Base-by-base conservation (phyloP, 2,329 filamentous ascomycete genomes). In the Blastomyces parvus region DNA sequence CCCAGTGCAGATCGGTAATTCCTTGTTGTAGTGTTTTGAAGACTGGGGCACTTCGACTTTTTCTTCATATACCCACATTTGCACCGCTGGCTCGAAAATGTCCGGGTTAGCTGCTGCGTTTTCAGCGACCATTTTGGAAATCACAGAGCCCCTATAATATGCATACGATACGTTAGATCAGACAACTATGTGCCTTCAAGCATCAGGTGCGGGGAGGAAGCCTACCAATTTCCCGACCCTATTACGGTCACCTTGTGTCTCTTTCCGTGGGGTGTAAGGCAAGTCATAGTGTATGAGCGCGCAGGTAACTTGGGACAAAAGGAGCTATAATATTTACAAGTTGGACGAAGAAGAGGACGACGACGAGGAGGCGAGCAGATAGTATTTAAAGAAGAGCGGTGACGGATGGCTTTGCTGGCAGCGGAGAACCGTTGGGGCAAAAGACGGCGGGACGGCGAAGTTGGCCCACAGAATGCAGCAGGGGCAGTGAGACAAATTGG, bases 11-110 rank as follows among this genome's bases (percentile, higher is more conserved):
- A 83, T 71, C 57, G 81, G 77, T 30, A 79, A 81, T 64, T 82
- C 78, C 25, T 83, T 72, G 70, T 89, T 82, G 81, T 91, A 91
- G 78, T 91, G 83, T 69, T 85, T 86, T 59, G 89, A 93, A 67
- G 83, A 82, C 70, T 87, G 82, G 14, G 89, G 79, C 52, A 96
- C 81, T 62, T 84, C 84, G 67, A 96, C 87, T 30, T 96, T 85
- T 77, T 99, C 94, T 78, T 99, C 94, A 74, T 86, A 97, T 72
- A 99, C 95, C 94, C 94, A 99, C 94, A 99, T 97, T 78, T 96
- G 90, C 61, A 99, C 91, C 66, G 91, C 82, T 74, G 88, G 81
- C 72, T 97, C 90, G 74, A 97, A 99, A 55, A 97, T 74, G 38
- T 91, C 84, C 11, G 86, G 83, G 78, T 96, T 82, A 67, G 83